These are phyloP conservation scores for Leccinum fallax DNA, from an alignment of 1,284 basidiomycete species.

Conservation along the genomic window DNA sequence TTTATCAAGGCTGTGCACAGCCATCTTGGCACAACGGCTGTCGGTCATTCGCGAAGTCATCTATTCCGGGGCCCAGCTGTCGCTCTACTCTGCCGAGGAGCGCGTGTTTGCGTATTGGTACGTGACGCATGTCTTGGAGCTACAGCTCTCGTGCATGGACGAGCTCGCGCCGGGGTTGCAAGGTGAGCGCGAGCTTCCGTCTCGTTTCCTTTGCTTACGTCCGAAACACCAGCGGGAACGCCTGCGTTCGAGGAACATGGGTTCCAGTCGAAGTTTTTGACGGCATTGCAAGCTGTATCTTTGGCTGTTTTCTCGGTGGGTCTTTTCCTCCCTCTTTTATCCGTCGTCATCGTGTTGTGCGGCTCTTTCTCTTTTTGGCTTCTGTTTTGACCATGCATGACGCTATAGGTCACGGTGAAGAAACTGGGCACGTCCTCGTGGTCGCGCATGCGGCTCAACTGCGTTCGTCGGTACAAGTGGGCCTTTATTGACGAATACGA, in stretches of 20 bases:
- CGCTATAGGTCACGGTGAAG: constrained; percentile 36
- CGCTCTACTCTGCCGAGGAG: constrained; percentile 70
- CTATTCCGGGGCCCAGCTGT: constrained; percentile 75
- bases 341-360: neutral
- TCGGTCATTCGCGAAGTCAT: constrained; percentile 66
- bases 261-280: constrained; percentile 52
- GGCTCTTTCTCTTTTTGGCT: neutral
- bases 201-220: neutral
- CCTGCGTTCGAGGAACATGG: constrained; percentile 46
- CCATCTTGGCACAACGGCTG: constrained; percentile 60
- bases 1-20: constrained; percentile 40
- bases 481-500: constrained; percentile 60
- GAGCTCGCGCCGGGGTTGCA: constrained; percentile 43
- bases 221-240: constrained; percentile 33
- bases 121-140: constrained; percentile 52
- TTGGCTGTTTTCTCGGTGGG: constrained; percentile 49
- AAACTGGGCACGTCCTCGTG: constrained; percentile 34
- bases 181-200: constrained; percentile 28
- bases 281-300: constrained; percentile 56
- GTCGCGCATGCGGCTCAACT: constrained; percentile 49
- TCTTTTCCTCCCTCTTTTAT: constrained; percentile 11
- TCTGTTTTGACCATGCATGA: neutral
- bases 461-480: constrained; percentile 74
- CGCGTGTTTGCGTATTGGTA: constrained; percentile 78
- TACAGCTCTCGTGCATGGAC: constrained; percentile 58